Evolutionary conservation across 257 asterid genomes (phyloP).

Genomic region (Solanum rostratum): DNA sequence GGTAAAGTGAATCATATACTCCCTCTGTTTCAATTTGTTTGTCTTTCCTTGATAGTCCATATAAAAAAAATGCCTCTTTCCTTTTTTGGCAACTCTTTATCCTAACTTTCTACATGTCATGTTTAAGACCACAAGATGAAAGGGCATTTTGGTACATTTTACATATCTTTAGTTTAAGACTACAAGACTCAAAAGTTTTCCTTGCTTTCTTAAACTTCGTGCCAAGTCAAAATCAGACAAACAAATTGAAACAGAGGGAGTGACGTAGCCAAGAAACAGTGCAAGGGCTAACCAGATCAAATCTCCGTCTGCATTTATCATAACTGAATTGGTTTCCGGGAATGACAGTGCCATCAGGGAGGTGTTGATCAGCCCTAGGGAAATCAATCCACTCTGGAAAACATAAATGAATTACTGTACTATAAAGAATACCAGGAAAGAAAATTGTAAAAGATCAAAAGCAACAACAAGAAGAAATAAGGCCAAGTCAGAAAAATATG

Average conservation of each 20-base stretch:
- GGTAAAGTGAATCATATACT: background rate
- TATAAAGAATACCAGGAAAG: background rate
- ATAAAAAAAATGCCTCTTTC: background rate
- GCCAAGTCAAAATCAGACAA: background rate
- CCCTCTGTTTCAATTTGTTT: background rate
- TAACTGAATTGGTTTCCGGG: conserved; percentile 72
- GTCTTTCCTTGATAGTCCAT: background rate
- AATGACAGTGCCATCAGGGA: conserved; percentile 59
- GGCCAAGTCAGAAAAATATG: background rate
- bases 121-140: background rate
- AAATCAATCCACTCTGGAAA: conserved; percentile 96
- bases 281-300: conserved; percentile 64
- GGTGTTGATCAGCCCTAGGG: conserved; percentile 80
- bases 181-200: background rate
- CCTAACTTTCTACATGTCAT: background rate
- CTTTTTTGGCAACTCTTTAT: background rate
- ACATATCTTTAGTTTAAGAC: background rate
- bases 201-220: background rate
- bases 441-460: background rate
- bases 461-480: background rate
- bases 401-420: background rate
- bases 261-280: background rate
- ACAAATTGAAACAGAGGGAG: background rate
- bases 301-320: conserved; percentile 96
- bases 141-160: background rate